Evolutionary conservation across 345 rosid species (phyloP), one percentile per base, ranked within the genome.

Genomic region (Gossypium arboreum): DNA sequence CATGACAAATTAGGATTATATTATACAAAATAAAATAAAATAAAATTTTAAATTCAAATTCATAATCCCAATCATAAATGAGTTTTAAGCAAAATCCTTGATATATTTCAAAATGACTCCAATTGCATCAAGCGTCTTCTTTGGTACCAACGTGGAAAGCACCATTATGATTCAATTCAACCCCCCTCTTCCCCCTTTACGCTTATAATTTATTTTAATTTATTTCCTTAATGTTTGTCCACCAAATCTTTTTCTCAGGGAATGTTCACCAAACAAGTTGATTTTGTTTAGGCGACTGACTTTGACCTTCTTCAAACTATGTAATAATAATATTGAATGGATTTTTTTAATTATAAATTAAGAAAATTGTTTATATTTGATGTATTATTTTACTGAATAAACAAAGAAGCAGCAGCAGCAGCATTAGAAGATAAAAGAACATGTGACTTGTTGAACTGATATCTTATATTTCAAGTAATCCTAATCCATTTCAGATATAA

Each of bases 291-390:
- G 66, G 66, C 45, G 4, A 64, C 48, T 63, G 68, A 63, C 47
- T 63, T 63, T 64, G 50, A 64, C 25, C 48, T 64, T 64, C 68
- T 64, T 64, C 48, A 64, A 41, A 64, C 50, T 10, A 64, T 17
- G 2, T 34, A 10, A 48, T n/a, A 1, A 10, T 63, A 34, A 25
- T 12, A 25, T 45, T 45, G 12, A 9, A 63, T 0, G 22, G 68
- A 3, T 17, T 15, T 34, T 29, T 1, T 16, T 63, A 48, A 48
- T 48, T 48, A 48, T 10, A 48, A 48, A 48, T 48, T 48, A 12
- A 12, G 13, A 48, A 11, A 48, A 2, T 12, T 12, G 52, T 48
- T 48, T 48, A 48, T 48, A 48, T 34, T 34, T 34, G 7, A 34
- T 34, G 41, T 34, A 34, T 34, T 34, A 34, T 34, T 34, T 34